These are phyloP conservation scores for Aspergillus avenaceus DNA, from an alignment of 495 filamentous ascomycete genomes.

Conservation along the genomic window DNA sequence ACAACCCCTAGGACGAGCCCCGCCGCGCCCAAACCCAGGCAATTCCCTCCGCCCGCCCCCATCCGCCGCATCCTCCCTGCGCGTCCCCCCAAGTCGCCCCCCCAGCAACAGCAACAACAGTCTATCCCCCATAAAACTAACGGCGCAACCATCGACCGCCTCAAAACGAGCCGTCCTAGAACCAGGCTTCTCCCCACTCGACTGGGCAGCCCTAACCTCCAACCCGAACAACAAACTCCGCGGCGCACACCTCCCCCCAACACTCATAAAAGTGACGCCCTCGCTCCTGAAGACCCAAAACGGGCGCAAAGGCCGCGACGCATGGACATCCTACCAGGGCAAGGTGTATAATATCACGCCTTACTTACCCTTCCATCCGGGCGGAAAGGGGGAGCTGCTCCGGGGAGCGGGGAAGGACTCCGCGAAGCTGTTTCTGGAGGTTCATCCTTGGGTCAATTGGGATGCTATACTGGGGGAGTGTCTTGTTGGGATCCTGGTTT, in stretches of 20 bases:
- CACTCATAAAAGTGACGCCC: conserved; percentile 66
- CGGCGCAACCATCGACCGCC: conserved; percentile 32
- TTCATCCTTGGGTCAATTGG: conserved; percentile 98
- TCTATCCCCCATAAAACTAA: conserved; percentile 28
- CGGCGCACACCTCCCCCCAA: conserved; percentile 49
- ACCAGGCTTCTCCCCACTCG: conserved; percentile 87
- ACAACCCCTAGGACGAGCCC: conserved; percentile 11
- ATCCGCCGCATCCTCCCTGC: conserved; percentile 28
- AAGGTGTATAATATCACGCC: conserved; percentile 91
- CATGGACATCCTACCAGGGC: conserved; percentile 83
- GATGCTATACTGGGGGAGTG: conserved; percentile 88
- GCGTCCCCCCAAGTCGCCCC: conserved; percentile 20
- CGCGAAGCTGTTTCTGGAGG: conserved; percentile 80
- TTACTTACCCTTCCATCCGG: conserved; percentile 87
- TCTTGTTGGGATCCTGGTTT: conserved; percentile 78
- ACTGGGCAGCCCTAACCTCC: conserved; percentile 82
- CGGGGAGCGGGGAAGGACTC: conserved; percentile 66
- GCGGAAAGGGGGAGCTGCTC: conserved; percentile 82
- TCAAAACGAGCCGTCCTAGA: conserved; percentile 64
- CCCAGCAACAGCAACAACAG: conserved; percentile 23
- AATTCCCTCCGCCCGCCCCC: conserved; percentile 12
- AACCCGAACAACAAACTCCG: conserved; percentile 64
- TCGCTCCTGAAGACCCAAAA: conserved; percentile 69
- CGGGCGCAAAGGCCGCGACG: conserved; percentile 75
- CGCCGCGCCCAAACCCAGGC: no score